A percentile compares a stretch with the other conserved stretches of the same genome.
phyloP scores from a whole-genome alignment of 257 asterid species.

The Ilex asprella region DNA sequence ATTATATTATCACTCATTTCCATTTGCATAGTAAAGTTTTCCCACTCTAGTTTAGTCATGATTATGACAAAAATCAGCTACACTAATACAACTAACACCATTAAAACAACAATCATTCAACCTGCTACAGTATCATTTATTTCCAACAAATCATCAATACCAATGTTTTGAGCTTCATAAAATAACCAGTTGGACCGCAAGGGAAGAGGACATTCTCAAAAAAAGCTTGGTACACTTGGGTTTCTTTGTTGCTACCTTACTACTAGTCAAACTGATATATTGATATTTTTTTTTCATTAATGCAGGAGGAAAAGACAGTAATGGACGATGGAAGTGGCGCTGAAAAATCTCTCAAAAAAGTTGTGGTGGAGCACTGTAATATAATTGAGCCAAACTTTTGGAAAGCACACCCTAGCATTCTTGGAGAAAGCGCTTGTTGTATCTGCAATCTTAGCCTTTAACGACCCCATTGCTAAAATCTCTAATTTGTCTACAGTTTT shows the following conservation, averaged over 20 bases:
- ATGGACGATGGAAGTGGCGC: constrained; percentile 23
- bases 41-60: too few relatives aligned
- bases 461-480: too few relatives aligned
- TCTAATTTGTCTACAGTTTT: too few relatives aligned
- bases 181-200: not conserved
- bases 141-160: not conserved
- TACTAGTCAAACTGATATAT: not conserved
- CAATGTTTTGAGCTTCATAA: not conserved
- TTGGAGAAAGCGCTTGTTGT: constrained; percentile 25
- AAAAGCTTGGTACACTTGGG: not conserved
- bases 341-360: constrained; percentile 35
- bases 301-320: constrained; percentile 31
- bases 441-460: not conserved
- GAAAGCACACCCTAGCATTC: constrained; percentile 62
- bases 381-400: constrained; percentile 64
- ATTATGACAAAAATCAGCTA: too few relatives aligned
- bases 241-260: not conserved
- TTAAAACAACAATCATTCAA: too few relatives aligned
- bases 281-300: not conserved
- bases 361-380: constrained; percentile 47
- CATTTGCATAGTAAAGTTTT: too few relatives aligned
- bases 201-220: not conserved
- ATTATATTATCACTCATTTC: too few relatives aligned
- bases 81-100: too few relatives aligned
- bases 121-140: too few relatives aligned